Conservation (phyloP, 208 protist species). For the Acanthamoeba castellanii region DNA sequence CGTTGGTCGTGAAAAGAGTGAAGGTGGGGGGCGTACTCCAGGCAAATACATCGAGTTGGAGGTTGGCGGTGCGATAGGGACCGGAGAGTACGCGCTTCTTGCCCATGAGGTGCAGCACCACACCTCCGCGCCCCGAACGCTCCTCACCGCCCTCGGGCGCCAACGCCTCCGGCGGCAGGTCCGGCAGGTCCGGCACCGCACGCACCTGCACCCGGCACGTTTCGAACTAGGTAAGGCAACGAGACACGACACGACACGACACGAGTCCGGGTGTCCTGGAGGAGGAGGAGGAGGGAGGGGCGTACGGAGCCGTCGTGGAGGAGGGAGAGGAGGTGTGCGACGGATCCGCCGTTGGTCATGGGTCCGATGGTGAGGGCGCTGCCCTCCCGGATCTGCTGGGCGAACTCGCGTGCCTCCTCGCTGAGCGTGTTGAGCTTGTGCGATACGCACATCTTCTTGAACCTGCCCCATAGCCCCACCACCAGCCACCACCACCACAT, state of each 20-base stretch:
- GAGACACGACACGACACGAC: too few species aligned
- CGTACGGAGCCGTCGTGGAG: slow-evolving; percentile 1
- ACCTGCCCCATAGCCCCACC: background rate
- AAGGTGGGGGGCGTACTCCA: background rate
- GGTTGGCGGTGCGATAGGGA: slow-evolving; percentile 3
- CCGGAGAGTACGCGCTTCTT: background rate
- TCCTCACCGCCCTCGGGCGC: background rate
- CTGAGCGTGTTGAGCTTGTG: background rate
- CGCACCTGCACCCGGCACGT: background rate
- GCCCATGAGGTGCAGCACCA: slow-evolving; percentile 27
- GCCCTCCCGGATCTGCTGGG: background rate
- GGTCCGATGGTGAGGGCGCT: background rate
- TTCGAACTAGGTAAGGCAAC: too few species aligned
- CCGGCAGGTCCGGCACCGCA: background rate
- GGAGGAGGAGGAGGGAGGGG: background rate
- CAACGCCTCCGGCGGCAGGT: background rate
- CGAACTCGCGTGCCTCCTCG: background rate
- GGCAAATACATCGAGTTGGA: background rate
- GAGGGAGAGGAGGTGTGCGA: background rate
- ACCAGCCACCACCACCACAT: too few species aligned
- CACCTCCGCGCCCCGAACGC: background rate
- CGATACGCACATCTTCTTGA: slow-evolving; percentile 15
- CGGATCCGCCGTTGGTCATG: background rate
- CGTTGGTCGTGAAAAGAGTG: background rate
- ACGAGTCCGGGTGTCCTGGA: background rate